phyloP scores from a whole-genome alignment of 768 basidiomycete species.

The Terana coerulea region DNA sequence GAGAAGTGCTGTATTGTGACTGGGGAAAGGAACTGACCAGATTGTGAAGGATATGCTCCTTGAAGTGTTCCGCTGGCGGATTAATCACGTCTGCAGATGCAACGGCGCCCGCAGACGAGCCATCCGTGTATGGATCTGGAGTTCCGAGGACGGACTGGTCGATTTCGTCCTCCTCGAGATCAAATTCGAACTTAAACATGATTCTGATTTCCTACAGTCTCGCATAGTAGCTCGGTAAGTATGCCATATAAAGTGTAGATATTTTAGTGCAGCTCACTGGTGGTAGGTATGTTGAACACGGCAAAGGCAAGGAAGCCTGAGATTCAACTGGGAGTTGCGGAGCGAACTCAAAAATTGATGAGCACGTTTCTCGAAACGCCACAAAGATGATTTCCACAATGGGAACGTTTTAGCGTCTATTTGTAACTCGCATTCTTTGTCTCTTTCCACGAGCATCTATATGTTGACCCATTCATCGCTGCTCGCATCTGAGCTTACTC shows the following conservation, averaged over 20 bases:
- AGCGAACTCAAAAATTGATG: neutral
- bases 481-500: too few relatives aligned
- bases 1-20: constrained; percentile 49
- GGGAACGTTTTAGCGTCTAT: too few relatives aligned
- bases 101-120: neutral
- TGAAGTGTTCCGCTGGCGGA: neutral
- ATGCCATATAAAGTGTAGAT: neutral
- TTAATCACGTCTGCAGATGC: neutral
- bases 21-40: constrained; percentile 12
- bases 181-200: constrained; percentile 74
- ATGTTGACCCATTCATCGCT: too few relatives aligned
- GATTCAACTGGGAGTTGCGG: neutral
- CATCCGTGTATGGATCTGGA: neutral
- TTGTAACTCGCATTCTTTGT: too few relatives aligned
- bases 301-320: too few relatives aligned
- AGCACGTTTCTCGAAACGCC: neutral
- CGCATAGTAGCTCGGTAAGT: neutral
- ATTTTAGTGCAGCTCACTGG: neutral
- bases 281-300: too few relatives aligned
- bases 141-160: constrained; percentile 14
- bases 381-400: neutral
- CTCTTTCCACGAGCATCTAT: too few relatives aligned
- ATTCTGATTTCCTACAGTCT: neutral
- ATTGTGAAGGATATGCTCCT: neutral
- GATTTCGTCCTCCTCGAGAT: constrained; percentile 44